These are phyloP conservation scores for Zymoseptoria crescenta DNA, from an alignment of 2,329 filamentous ascomycete species.

Conservation along the genomic window DNA sequence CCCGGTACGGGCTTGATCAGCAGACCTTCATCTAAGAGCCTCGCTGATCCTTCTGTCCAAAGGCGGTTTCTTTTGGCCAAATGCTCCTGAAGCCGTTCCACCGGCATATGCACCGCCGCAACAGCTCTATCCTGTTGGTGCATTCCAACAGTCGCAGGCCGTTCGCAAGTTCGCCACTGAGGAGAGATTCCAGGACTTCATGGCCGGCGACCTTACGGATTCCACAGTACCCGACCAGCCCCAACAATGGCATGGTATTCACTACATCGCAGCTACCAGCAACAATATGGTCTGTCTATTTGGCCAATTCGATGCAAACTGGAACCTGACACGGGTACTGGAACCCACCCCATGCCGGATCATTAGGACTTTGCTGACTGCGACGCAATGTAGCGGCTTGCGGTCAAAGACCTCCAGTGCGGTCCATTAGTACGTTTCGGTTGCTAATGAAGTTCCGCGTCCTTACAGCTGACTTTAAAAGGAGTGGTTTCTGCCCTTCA, in stretches of 20 bases:
- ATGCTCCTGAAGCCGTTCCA: too few relatives aligned
- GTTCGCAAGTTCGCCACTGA: too few relatives aligned
- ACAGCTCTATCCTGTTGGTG: too few relatives aligned
- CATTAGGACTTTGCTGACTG: too few relatives aligned
- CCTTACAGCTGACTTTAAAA: background rate
- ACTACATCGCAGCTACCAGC: background rate
- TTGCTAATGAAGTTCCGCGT: too few relatives aligned
- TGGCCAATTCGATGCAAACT: background rate
- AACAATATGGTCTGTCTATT: background rate
- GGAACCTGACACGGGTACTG: background rate
- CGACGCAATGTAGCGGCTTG: background rate
- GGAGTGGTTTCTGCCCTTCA: background rate
- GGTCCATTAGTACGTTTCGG: too few relatives aligned
- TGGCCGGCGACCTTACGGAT: background rate
- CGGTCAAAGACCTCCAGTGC: background rate
- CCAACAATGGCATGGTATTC: background rate
- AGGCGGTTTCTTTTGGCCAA: background rate
- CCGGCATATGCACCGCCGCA: too few relatives aligned
- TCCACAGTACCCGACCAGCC: background rate
- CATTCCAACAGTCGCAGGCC: too few relatives aligned
- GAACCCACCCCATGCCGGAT: too few relatives aligned
- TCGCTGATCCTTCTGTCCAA: background rate
- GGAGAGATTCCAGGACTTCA: too few relatives aligned
- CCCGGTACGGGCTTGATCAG: too few relatives aligned
- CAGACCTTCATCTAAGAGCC: too few relatives aligned